Base-by-base conservation (phyloP, 352 stramenopile genomes). In the Phytophthora chlamydospora region DNA sequence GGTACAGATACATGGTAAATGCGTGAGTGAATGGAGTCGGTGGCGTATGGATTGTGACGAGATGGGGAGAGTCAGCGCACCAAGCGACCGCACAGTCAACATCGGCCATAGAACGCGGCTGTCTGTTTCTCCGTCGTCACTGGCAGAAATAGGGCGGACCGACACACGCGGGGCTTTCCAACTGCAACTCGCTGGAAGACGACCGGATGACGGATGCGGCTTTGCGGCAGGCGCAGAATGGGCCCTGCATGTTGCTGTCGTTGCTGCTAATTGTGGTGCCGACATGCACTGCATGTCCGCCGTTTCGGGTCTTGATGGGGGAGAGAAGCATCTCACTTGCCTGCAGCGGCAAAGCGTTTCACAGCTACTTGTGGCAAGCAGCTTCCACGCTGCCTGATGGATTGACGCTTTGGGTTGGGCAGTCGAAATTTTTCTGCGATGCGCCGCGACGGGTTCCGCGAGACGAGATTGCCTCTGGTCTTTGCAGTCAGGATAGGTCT, bases 71-170 rank as follows among this genome's bases (percentile, higher is more conserved):
- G 3, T 16, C 3, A 44, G 8, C 10, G 16, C 19, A 49, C 33
- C 21, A 16, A 6, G 11, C 38, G 36, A 56, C 34, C 24, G 40
- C 56, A 46, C 54, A 47, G 54, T 54, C 54, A 42, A 44, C 27
- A 27, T 59, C 19, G 40, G 39, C 51, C 51, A 51, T 59, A 51
- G 42, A 34, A 32, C 45, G 17, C 39, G 6, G 21, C 7, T 42
- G 51, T 34, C 51, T 59, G 51, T 59, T 54, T 62, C 32, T 10
- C 47, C 34, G 27, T 9, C 51, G 51, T 17, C 41, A 61, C 42
- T 41, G 17, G 48, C 40, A 66, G 48, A 66, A 59, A 66, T 53
- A 59, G 57, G 57, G 4, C 39, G 14, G 31, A 40, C 41, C 49
- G 42, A 43, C 24, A 36, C 17, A 46, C 8, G 6, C n/a, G n/a